phyloP scores from a whole-genome alignment of 306 rosid species.

The Hippophae tibetana region DNA sequence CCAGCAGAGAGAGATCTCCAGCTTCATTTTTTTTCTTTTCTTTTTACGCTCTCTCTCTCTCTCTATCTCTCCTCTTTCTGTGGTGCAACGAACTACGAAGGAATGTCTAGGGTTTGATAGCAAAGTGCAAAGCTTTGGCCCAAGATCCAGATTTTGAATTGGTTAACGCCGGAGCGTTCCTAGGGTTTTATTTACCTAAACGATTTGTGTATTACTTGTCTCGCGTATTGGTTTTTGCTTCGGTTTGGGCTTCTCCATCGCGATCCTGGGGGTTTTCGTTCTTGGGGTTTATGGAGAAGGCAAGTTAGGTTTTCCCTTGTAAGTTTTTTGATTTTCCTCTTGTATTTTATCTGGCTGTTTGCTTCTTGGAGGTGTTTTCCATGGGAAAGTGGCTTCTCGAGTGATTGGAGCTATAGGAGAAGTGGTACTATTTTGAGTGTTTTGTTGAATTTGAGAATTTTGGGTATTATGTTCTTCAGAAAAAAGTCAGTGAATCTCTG shows the following conservation, averaged over 20 bases:
- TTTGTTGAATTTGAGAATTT: conserved; percentile 1
- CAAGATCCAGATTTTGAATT: conserved; percentile 57
- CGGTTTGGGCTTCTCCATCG: conserved; percentile 15
- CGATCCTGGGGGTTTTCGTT: conserved; percentile 48
- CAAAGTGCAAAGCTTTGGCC: conserved; percentile 34
- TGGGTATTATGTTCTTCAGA: conserved; percentile 4
- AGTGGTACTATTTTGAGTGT: too few species aligned
- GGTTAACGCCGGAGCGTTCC: conserved; percentile 30
- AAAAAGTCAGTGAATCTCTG: conserved; percentile 10
- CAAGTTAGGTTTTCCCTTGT: conserved; percentile 10
- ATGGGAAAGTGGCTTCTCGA: conserved; percentile 11
- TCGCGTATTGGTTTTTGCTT: conserved; percentile 28
- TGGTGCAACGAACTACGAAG: conserved; percentile 26
- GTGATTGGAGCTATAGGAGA: conserved; percentile 9
- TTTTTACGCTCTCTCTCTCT: conserved; percentile 1
- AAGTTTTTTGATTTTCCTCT: conserved; percentile 14
- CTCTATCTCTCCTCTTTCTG: neutral
- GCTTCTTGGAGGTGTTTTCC: conserved; percentile 12
- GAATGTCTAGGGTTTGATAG: conserved; percentile 49
- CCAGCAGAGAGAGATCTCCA: conserved; percentile 6
- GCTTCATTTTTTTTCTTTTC: neutral
- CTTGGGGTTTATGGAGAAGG: conserved; percentile 19
- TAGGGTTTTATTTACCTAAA: conserved; percentile 20
- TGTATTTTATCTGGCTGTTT: conserved; percentile 7
- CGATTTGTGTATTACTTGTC: conserved; percentile 12